These are phyloP conservation scores for Oidiodendron maius DNA, from an alignment of 495 filamentous ascomycete species.

Conservation along the genomic window DNA sequence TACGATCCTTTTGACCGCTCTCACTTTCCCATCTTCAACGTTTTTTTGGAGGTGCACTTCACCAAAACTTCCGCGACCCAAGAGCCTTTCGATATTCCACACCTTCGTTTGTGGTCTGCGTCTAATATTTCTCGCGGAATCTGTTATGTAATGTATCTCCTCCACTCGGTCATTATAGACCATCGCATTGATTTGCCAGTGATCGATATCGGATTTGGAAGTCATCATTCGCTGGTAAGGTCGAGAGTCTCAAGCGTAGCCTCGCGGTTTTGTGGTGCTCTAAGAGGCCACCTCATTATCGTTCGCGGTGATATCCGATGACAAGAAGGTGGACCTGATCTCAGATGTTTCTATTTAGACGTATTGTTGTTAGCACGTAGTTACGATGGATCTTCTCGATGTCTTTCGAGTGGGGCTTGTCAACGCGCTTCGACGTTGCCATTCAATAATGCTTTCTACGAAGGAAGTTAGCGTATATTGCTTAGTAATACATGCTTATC, in stretches of 20 bases:
- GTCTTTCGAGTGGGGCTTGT: no score
- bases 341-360: background rate
- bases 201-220: background rate
- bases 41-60: background rate
- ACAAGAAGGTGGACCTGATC: background rate
- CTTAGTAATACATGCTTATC: no score
- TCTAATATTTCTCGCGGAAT: background rate
- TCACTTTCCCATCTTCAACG: background rate
- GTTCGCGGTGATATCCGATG: background rate
- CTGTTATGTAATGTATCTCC: background rate
- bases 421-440: no score
- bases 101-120: background rate
- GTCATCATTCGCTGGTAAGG: background rate
- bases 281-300: background rate
- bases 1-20: slow-evolving; percentile 2
- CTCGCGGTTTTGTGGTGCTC: background rate
- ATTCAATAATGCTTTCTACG: no score
- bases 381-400: no score
- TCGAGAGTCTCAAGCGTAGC: background rate
- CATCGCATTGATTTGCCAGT: background rate
- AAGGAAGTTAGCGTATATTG: no score
- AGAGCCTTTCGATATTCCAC: background rate
- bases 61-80: background rate
- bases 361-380: background rate
- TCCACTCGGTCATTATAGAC: no score